Base-by-base conservation (phyloP, 179 eudicot species). In the Heliamphora pulchella region DNA sequence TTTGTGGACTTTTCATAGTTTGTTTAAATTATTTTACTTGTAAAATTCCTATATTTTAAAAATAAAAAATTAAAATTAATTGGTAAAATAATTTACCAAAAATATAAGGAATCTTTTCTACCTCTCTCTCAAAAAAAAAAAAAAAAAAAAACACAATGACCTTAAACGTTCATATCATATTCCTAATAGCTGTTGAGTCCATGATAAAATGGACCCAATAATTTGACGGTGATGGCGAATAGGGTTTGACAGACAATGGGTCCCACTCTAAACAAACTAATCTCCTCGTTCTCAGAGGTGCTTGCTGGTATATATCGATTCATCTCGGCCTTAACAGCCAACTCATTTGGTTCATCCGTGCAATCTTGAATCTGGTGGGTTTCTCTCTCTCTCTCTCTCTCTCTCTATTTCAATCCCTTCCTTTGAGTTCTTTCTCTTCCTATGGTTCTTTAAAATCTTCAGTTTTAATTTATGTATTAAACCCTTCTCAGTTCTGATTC, bases 361-460 rank as follows among this genome's bases (percentile, higher is more conserved):
- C 50, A 69, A 79, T 80, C 83, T 86, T 85, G 63, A 79, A 67
- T 83, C 81, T 83, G 89, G 92, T 88, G 81, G 83, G 88, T 51
- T 46, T 43, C 79, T 82, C 73, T 73, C 57, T 79, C 10, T 43
- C 79, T 82, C 73, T 73, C 57, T 79, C 69, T 41, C 5, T 48
- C 41, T 5, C 50, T 68, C 59, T 77, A 31, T 31, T 31, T 31
- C 31, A 31, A 31, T 31, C 31, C 11, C 7, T 22, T 72, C 10
- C 22, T 73, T 43, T 73, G 76, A 54, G 75, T 31, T 73, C 11
- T 2, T 53, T 20, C 7, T 50, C 20, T 50, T 18, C 3, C 75
- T 20, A 20, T 17, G 75, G 64, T 82, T 79, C 53, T 54, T 22
- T 18, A 18, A 41, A 53, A 74, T 31, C 78, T 57, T 58, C 43